Evolutionary conservation across 2,329 filamentous ascomycete genomes (phyloP).

Genomic region (Colletotrichum limetticola): DNA sequence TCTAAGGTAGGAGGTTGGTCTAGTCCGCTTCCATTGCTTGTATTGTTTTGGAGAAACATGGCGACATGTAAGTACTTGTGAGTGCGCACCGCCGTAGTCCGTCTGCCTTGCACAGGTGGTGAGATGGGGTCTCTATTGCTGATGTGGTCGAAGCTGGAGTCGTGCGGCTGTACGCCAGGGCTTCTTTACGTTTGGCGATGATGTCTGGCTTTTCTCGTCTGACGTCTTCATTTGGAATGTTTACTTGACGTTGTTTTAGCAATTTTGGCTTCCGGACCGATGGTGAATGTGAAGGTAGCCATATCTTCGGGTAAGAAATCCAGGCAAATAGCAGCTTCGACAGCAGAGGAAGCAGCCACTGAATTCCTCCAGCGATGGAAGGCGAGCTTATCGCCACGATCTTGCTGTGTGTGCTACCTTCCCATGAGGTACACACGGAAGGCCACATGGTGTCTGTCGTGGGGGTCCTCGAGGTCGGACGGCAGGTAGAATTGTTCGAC

Average conservation of each 20-base stretch:
- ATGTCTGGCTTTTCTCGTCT: neutral
- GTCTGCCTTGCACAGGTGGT: neutral
- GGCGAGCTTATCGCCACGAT: neutral
- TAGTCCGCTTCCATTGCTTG: conserved; percentile 35
- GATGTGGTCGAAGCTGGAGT: neutral
- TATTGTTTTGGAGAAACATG: neutral
- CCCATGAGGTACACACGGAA: too few species aligned
- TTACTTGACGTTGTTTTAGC: neutral
- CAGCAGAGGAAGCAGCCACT: neutral
- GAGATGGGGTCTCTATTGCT: neutral
- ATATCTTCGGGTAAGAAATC: neutral
- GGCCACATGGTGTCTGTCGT: too few species aligned
- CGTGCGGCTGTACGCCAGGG: too few species aligned
- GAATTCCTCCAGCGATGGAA: neutral
- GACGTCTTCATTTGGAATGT: neutral
- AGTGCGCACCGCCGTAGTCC: neutral
- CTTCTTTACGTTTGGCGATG: neutral
- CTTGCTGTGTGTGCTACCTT: neutral
- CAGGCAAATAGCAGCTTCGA: neutral
- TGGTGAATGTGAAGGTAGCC: neutral
- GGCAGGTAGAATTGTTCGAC: too few species aligned
- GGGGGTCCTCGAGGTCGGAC: too few species aligned
- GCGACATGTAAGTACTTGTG: neutral
- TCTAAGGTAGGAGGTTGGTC: conserved; percentile 36
- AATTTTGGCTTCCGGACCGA: neutral